phyloP scores from a whole-genome alignment of 805 yeast genomes.

The Brettanomyces anomalus region DNA sequence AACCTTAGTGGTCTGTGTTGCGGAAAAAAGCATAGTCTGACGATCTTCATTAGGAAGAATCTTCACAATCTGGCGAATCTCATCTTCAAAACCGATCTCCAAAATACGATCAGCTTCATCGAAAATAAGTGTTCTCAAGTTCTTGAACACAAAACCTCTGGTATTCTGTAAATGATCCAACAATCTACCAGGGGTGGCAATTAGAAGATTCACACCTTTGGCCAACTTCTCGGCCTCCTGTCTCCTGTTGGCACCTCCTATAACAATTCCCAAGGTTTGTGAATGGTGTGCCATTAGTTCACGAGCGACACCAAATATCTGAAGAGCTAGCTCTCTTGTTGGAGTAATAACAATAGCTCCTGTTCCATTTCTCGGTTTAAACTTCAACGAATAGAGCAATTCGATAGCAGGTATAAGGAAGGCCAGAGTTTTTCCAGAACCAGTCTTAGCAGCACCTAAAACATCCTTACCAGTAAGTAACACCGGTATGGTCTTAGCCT shows the following conservation, averaged over 20 bases:
- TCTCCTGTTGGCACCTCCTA: constrained; percentile 97
- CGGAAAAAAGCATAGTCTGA: constrained; percentile 97
- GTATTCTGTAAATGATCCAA: constrained; percentile 96
- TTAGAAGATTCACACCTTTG: constrained; percentile 87
- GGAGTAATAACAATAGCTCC: constrained; percentile 96
- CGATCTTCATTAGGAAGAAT: constrained; percentile 88
- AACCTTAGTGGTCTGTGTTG: constrained; percentile 97
- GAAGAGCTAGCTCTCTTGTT: constrained; percentile 95
- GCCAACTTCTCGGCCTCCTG: constrained; percentile 92
- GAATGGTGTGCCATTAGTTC: constrained; percentile 85
- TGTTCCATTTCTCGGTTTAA: constrained; percentile 97
- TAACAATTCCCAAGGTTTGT: constrained; percentile 93
- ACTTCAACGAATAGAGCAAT: constrained; percentile 77
- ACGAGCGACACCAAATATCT: constrained; percentile 95
- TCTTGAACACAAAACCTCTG: constrained; percentile 86
- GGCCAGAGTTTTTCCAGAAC: constrained; percentile 96
- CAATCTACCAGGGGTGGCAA: constrained; percentile 97
- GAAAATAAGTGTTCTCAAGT: constrained; percentile 85
- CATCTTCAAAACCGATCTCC: constrained; percentile 98
- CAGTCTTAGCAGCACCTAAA: constrained; percentile 98
- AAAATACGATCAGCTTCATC: constrained; percentile 98
- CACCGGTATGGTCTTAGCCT: constrained; percentile 94
- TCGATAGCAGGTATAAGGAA: constrained; percentile 95
- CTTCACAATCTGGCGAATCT: constrained; percentile 93
- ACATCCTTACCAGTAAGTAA: constrained; percentile 94